phyloP scores from a whole-genome alignment of 371 early-diverging fungal genomes.

The Zychaea mexicana region DNA sequence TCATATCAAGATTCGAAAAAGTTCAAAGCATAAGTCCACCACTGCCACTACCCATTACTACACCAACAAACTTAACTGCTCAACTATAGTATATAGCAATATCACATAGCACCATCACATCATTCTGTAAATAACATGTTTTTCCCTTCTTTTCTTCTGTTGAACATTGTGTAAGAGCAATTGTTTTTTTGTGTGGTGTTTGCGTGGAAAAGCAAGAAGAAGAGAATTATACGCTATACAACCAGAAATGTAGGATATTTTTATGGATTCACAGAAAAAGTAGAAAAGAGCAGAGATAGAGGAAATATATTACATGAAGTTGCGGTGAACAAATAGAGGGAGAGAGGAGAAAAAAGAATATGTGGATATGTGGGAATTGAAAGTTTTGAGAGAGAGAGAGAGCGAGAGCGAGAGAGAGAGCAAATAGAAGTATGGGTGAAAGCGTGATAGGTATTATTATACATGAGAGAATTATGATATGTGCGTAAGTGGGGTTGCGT shows the following conservation, averaged over 20 bases:
- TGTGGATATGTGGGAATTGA: no score
- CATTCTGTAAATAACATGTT: no score
- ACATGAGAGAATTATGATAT: constrained; percentile 4
- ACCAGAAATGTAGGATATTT: neutral
- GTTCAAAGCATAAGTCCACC: neutral
- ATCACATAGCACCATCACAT: no score
- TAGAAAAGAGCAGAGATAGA: neutral
- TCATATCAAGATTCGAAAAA: constrained; percentile 6
- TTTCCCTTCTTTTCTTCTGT: no score
- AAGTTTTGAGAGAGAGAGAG: neutral
- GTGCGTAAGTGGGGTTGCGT: neutral
- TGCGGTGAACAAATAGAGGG: neutral
- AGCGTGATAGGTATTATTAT: no score
- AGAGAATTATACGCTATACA: neutral
- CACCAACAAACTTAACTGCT: no score
- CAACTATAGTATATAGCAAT: no score
- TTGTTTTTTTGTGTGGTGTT: no score
- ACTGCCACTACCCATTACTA: no score
- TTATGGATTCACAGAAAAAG: no score
- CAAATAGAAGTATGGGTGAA: neutral
- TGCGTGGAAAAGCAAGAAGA: neutral
- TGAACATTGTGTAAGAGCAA: no score
- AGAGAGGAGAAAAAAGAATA: neutral
- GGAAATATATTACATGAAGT: constrained; percentile 1
- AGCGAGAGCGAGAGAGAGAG: neutral